Conservation (phyloP, 768 basidiomycete genomes). For the Pleurotus ostreatus region DNA sequence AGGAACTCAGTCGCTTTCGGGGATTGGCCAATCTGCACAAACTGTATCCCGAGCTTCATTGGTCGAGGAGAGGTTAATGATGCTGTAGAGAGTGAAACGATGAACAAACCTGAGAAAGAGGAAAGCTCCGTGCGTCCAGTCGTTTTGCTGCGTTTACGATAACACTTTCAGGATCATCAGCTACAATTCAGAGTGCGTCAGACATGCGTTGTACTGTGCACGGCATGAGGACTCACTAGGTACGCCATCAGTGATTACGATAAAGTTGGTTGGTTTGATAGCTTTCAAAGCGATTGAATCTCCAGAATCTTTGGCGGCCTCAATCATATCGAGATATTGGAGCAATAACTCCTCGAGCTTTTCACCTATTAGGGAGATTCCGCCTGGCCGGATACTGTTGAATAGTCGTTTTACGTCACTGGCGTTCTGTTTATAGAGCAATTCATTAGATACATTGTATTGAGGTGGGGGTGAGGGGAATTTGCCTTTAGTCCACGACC, state of each 20-base stretch:
- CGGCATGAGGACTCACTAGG: conserved; percentile 37
- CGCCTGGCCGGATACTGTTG: conserved; percentile 34
- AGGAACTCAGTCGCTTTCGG: conserved; percentile 37
- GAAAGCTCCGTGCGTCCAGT: conserved; percentile 48
- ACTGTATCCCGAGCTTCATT: conserved; percentile 63
- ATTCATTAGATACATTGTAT: background rate
- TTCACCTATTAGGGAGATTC: conserved; percentile 40
- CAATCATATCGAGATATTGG: conserved; percentile 22
- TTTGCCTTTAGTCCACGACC: conserved; percentile 34
- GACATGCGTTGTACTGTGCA: too few species aligned
- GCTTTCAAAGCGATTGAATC: conserved; percentile 18
- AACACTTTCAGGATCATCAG: conserved; percentile 46
- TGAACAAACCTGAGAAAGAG: conserved; percentile 44
- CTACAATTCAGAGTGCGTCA: conserved; percentile 21
- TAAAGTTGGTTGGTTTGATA: conserved; percentile 54
- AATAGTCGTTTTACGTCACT: conserved; percentile 38
- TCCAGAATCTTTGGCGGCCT: conserved; percentile 21
- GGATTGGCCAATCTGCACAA: conserved; percentile 64
- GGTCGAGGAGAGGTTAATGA: background rate
- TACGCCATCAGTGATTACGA: conserved; percentile 63
- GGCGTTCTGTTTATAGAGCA: conserved; percentile 26
- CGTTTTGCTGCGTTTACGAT: conserved; percentile 44
- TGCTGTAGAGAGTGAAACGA: background rate
- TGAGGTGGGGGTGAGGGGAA: background rate
- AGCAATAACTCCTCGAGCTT: conserved; percentile 28